Percentiles rank a stretch among this genome's conserved stretches.
phyloP scores from a whole-genome alignment of 2,329 filamentous ascomycete genomes.

The Scortechinia acanthostroma region DNA sequence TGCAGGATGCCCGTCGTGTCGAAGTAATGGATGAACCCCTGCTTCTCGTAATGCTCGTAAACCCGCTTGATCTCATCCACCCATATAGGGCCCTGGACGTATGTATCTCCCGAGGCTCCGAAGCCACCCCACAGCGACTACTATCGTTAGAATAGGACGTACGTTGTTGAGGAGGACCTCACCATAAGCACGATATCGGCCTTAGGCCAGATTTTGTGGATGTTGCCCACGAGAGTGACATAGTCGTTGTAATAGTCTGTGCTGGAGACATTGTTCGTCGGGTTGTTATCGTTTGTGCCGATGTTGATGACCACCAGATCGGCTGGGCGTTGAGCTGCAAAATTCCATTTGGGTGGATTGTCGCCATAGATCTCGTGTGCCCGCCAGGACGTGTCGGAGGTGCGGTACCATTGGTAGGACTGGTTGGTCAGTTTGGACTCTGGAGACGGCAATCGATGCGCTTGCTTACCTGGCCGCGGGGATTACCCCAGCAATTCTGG shows the following conservation, averaged over 20 bases:
- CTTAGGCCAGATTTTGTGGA: constrained; percentile 35
- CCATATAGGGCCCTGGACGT: no score
- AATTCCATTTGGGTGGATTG: constrained; percentile 34
- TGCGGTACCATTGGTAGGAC: not conserved
- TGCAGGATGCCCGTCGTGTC: constrained; percentile 52
- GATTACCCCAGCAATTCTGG: constrained; percentile 43
- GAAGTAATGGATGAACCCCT: constrained; percentile 52
- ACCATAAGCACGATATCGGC: constrained; percentile 35
- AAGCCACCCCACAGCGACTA: no score
- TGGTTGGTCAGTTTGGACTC: constrained; percentile 8
- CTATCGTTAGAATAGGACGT: not conserved
- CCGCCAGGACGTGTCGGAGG: constrained; percentile 8
- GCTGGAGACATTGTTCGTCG: constrained; percentile 27
- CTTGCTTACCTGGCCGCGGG: constrained; percentile 14
- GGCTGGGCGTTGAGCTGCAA: constrained; percentile 27
- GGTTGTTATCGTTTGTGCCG: constrained; percentile 36
- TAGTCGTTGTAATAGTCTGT: constrained; percentile 28
- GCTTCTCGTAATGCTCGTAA: constrained; percentile 38
- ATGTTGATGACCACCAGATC: constrained; percentile 37
- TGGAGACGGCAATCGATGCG: constrained; percentile 10
- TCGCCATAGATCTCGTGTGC: constrained; percentile 16
- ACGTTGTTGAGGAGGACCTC: no score
- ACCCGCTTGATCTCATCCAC: constrained; percentile 39
- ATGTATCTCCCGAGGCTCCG: constrained; percentile 15
- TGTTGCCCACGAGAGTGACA: constrained; percentile 32